Evolutionary conservation across 108 stramenopile genomes (phyloP).

Genomic region (Aurantiochytrium sp.): DNA sequence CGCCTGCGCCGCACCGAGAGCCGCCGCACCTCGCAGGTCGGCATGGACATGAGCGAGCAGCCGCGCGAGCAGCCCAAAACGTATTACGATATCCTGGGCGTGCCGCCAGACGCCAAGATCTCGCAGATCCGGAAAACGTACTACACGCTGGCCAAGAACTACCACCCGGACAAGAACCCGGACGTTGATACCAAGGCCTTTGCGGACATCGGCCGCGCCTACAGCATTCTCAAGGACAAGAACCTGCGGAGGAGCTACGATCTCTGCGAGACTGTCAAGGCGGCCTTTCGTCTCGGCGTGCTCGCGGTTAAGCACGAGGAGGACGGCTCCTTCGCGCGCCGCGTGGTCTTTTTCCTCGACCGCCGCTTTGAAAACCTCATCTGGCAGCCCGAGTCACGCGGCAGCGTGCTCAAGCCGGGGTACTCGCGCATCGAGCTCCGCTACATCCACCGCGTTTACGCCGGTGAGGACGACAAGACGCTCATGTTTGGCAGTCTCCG

Average conservation of each 20-base stretch:
- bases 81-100: slow-evolving; percentile 73
- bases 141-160: slow-evolving; percentile 77
- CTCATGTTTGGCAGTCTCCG: neutral
- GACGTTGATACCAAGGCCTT: slow-evolving; percentile 66
- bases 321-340: neutral
- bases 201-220: slow-evolving; percentile 72
- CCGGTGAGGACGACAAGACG: slow-evolving; percentile 3
- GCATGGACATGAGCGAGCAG: neutral
- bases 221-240: slow-evolving; percentile 72
- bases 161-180: slow-evolving; percentile 75
- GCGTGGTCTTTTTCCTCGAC: slow-evolving; percentile 9
- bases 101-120: slow-evolving; percentile 65
- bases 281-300: neutral
- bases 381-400: neutral
- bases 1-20: neutral
- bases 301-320: neutral
- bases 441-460: neutral
- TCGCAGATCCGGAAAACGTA: slow-evolving; percentile 81
- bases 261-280: slow-evolving; percentile 26
- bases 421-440: neutral
- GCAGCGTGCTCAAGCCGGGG: slow-evolving; percentile 18
- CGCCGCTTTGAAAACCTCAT: slow-evolving; percentile 10
- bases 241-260: slow-evolving; percentile 63
- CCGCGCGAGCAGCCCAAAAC: neutral
- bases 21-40: neutral